These are phyloP conservation scores for Pythium sukuiense DNA, from an alignment of 352 stramenopile genomes.

Conservation along the genomic window DNA sequence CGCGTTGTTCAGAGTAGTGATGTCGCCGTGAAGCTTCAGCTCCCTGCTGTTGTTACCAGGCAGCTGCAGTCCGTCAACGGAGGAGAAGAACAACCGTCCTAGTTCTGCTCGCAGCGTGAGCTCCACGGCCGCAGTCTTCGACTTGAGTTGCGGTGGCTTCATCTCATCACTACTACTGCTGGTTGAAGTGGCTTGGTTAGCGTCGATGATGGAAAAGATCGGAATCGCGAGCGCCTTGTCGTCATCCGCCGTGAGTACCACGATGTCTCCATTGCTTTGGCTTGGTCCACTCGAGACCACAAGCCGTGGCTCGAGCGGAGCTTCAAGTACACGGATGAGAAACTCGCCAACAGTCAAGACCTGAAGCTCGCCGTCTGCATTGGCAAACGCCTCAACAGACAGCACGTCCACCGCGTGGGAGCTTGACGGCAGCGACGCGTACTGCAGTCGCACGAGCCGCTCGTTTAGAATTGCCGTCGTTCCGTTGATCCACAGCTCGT, in stretches of 20 bases:
- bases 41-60: neutral
- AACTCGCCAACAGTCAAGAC: conserved; percentile 8
- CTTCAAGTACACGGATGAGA: conserved; percentile 7
- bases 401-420: conserved; percentile 9
- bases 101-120: conserved; percentile 5
- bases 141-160: neutral
- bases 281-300: neutral
- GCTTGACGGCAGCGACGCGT: neutral
- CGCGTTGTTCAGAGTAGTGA: conserved; percentile 14
- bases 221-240: neutral
- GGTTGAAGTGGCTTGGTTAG: conserved; percentile 1
- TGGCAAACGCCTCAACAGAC: neutral
- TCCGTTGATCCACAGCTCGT: conserved; percentile 31
- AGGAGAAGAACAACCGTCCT: conserved; percentile 4
- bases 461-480: conserved; percentile 23
- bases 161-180: neutral
- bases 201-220: conserved; percentile 19
- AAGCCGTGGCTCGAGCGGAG: conserved; percentile 13
- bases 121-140: neutral
- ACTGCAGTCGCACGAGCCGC: conserved; percentile 11
- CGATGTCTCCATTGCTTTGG: neutral
- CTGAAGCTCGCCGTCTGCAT: neutral
- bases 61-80: conserved; percentile 2
- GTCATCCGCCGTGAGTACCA: neutral
- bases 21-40: conserved; percentile 12